phyloP scores from a whole-genome alignment of 768 basidiomycete species.

The Mrakia frigida region DNA sequence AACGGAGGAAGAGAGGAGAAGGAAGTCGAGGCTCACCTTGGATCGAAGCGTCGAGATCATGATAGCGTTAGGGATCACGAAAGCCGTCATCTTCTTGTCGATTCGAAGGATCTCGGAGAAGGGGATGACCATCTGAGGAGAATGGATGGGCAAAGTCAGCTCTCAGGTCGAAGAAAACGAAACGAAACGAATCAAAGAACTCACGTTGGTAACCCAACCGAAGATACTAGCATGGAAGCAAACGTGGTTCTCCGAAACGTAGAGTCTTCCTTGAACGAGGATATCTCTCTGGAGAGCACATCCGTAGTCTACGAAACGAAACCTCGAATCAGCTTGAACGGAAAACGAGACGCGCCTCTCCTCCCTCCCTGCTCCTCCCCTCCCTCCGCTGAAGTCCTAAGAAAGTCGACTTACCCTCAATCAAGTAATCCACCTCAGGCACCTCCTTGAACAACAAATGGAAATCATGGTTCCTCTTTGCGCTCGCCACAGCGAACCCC shows the following conservation, averaged over 20 bases:
- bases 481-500: conserved; percentile 95
- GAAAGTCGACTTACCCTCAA: conserved; percentile 66
- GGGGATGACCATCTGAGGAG: conserved; percentile 68
- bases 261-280: conserved; percentile 87
- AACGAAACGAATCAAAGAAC: conserved; percentile 41
- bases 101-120: conserved; percentile 78
- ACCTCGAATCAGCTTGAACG: neutral
- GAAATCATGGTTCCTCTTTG: conserved; percentile 89
- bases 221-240: conserved; percentile 99
- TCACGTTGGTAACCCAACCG: conserved; percentile 94
- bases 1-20: neutral
- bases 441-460: conserved; percentile 79
- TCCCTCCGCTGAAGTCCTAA: neutral
- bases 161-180: too few species aligned
- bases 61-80: conserved; percentile 95
- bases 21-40: conserved; percentile 39
- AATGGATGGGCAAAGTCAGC: too few species aligned
- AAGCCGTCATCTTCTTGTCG: conserved; percentile 96
- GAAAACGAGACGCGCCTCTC: too few species aligned
- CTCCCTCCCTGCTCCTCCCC: neutral
- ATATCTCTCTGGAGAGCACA: conserved; percentile 96
- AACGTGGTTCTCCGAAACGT: conserved; percentile 98
- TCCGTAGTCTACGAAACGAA: conserved; percentile 69
- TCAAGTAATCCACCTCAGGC: conserved; percentile 93
- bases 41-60: conserved; percentile 70